These are phyloP conservation scores for Geranium rotundifolium DNA, from an alignment of 345 rosid species.

Conservation along the genomic window DNA sequence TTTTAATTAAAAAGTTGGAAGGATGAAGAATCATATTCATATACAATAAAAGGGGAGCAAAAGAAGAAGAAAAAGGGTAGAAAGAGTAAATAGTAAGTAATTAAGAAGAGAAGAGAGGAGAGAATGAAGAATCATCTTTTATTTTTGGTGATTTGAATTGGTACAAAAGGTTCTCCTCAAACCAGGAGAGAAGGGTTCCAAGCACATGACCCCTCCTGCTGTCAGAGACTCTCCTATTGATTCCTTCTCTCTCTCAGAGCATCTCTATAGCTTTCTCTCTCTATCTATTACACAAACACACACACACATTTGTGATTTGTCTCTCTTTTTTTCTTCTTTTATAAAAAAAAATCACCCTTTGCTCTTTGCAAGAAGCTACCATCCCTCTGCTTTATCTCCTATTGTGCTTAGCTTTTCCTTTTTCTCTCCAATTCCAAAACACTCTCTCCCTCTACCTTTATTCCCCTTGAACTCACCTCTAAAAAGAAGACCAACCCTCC, in stretches of 20 bases:
- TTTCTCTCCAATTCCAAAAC: too few relatives aligned
- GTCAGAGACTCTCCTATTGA: too few relatives aligned
- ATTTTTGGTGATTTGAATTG: constrained; percentile 29
- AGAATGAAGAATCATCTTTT: constrained; percentile 48
- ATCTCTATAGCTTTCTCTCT: too few relatives aligned
- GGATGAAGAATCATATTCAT: neutral
- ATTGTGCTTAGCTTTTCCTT: constrained; percentile 49
- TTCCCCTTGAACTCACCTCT: constrained; percentile 35
- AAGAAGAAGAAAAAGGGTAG: constrained; percentile 1
- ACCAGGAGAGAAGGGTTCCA: constrained; percentile 2
- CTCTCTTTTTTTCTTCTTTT: constrained; percentile 11
- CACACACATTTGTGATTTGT: too few relatives aligned
- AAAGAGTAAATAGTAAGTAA: neutral
- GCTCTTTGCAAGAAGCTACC: constrained; percentile 53
- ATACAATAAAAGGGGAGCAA: neutral
- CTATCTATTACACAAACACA: constrained; percentile 5
- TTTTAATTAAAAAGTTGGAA: neutral
- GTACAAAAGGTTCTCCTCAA: constrained; percentile 12
- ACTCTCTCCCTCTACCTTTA: constrained; percentile 14
- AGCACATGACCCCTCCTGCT: constrained; percentile 45
- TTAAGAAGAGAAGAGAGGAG: constrained; percentile 6
- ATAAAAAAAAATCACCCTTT: constrained; percentile 14
- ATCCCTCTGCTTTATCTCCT: too few relatives aligned
- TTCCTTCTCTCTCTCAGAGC: constrained; percentile 24
- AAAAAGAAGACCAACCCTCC: constrained; percentile 45